A percentile compares a stretch with the other conserved stretches of the same genome.
Evolutionary conservation across 1,284 basidiomycete genomes (phyloP).

Genomic region (Pisolithus thermaeus): DNA sequence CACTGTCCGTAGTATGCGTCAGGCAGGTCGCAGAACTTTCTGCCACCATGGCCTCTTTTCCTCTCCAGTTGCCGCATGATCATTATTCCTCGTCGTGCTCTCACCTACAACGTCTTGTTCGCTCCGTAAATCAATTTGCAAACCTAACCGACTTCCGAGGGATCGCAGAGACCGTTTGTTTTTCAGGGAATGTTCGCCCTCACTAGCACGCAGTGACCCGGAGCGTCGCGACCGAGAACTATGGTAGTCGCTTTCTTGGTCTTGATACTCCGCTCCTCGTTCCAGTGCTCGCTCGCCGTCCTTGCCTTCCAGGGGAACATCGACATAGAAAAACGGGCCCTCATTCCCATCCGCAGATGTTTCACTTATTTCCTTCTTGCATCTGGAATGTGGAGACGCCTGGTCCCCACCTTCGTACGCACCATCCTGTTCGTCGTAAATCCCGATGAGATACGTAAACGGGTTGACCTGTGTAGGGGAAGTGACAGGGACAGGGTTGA

Average conservation of each 20-base stretch:
- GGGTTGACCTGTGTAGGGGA: constrained; percentile 44
- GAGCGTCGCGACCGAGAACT: constrained; percentile 25
- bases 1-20: neutral
- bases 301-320: neutral
- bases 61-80: neutral
- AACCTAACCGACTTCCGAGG: constrained; percentile 8
- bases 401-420: constrained; percentile 17
- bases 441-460: constrained; percentile 50
- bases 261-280: neutral
- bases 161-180: constrained; percentile 18
- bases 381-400: neutral
- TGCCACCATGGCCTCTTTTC: constrained; percentile 29
- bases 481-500: constrained; percentile 57
- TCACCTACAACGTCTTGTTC: neutral
- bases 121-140: neutral
- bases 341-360: neutral
- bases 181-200: constrained; percentile 16
- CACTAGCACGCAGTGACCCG: neutral
- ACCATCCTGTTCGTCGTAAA: neutral
- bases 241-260: constrained; percentile 25
- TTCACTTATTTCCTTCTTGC: neutral
- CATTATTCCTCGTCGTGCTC: constrained; percentile 1
- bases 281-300: neutral
- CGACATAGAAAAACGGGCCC: neutral
- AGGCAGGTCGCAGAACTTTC: constrained; percentile 16